Base-by-base conservation (phyloP, 371 early-diverging fungal species). In the Nematocida displodere region DNA sequence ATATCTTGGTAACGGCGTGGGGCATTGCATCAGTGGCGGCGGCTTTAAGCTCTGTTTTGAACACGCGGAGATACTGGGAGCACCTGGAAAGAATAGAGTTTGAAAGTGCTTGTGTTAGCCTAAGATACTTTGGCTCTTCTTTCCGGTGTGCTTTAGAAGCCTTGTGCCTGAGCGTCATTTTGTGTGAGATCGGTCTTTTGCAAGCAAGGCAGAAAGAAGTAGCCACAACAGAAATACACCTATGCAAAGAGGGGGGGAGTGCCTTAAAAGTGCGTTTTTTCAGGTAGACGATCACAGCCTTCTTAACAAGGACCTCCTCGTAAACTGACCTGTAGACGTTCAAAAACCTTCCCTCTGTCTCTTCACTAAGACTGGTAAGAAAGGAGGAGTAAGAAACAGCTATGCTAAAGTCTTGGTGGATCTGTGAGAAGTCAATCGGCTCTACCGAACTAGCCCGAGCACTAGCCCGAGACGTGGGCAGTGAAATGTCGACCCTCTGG, bases 161-260 rank as follows among this genome's bases (percentile, higher is more conserved):
- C 24, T 8, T 54, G 33, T 65, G 66, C 54, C 54, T 7, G 3
- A 11, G 15, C 3, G 17, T 15, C 54, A 50, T 65, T 54, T 65
- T 65, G 3, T 31, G 26, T 11, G 54, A 15, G 8, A 65, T 65
- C 4, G 1, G 15, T 20, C 54, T 52, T 28, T 44, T 65, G 54
- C 66, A 65, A 0, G 33, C 39, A 33, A 65, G 50, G 54, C 66
- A 65, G 36, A 53, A 65, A 28, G 66, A 42, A n/a, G n/a, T n/a
- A n/a, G n/a, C n/a, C n/a, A 36, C 11, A 13, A 17, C n/a, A 11
- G 13, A 29, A 7, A 29, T 55, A 0, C 5, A 5, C 24, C 52
- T 5, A n/a, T n/a, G n/a, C n/a, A n/a, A n/a, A n/a, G n/a, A n/a
- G n/a, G n/a, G n/a, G n/a, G n/a, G n/a, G n/a, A n/a, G n/a, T n/a